Base-by-base conservation (phyloP, 2,329 filamentous ascomycete species). In the Leptographium lundbergii region DNA sequence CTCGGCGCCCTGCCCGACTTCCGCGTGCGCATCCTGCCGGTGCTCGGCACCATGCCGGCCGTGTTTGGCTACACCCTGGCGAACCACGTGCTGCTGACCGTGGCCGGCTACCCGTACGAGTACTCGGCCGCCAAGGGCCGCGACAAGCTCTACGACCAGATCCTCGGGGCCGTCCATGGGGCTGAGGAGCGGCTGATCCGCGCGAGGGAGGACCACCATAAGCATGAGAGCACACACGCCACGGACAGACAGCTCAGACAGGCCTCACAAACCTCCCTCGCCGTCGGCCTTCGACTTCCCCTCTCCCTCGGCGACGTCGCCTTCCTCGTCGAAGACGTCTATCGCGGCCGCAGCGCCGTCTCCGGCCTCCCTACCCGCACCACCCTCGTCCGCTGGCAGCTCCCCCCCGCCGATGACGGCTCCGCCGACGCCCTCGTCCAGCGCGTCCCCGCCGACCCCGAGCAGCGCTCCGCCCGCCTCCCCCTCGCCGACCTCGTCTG, bases 41-140 rank as follows among this genome's bases (percentile, higher is more conserved):
- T 99, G 0, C 75, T 99, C 3, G 94, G 94, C 0, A 99, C 94
- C 0, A 96, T 99, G 91, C 94, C 94, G 0, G 92, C 94, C 2
- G 86, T 97, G 0, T 99, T 99, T 70, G 94, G 94, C 10, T 88
- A 96, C 59, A 88, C 87, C 0, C 83, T 89, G 10, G 94, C 94
- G 4, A 99, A 97, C 72, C 90, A 97, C 69, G 84, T 97, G 61
- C 92, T 99, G 64, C 80, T 95, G 59, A 82, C 84, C 60, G 81
- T 97, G 54, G 52, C 34, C 63, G 88, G 85, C 9, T 99, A 99
- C 67, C 94, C 94, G 0, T 81, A 87, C 54, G 91, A 95, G 63
- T 95, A 94, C 69, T 75, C 89, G 0, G 83, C 86, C 0, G 84
- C 82, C 57, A 96, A 96, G 71, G 84, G 84, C 11, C 80, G 92